Conservation (phyloP, 2,329 filamentous ascomycete genomes). For the Calonectria naviculata region DNA sequence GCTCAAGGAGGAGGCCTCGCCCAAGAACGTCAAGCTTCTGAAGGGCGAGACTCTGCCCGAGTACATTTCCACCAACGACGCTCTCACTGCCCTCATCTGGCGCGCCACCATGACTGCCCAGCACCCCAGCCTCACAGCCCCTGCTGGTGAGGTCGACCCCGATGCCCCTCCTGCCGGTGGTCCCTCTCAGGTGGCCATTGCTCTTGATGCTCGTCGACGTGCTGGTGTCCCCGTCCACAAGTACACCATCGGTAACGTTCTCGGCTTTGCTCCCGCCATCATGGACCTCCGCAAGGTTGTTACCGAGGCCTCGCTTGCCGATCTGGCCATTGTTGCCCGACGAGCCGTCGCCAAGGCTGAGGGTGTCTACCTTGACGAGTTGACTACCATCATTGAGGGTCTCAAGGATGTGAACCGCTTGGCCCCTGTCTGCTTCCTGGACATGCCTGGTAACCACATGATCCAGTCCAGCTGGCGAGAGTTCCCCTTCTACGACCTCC, state of each 20-base stretch:
- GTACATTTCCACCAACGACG: slow-evolving; percentile 23
- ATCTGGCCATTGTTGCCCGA: slow-evolving; percentile 19
- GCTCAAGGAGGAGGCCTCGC: slow-evolving; percentile 20
- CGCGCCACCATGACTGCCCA: slow-evolving; percentile 22
- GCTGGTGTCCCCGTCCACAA: slow-evolving; percentile 18
- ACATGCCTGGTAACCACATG: slow-evolving; percentile 26
- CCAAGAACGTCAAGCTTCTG: slow-evolving; percentile 19
- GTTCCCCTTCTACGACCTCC: slow-evolving; percentile 24
- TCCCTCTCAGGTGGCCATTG: slow-evolving; percentile 17
- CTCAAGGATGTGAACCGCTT: slow-evolving; percentile 18
- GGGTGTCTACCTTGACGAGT: slow-evolving; percentile 11
- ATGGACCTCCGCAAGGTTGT: slow-evolving; percentile 19
- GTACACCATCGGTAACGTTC: slow-evolving; percentile 23
- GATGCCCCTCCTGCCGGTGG: slow-evolving; percentile 5
- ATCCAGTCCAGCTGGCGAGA: slow-evolving; percentile 22
- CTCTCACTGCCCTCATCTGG: slow-evolving; percentile 25
- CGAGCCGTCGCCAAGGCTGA: slow-evolving; percentile 15
- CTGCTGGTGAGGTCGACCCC: neutral
- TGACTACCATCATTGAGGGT: slow-evolving; percentile 16
- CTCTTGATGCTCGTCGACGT: slow-evolving; percentile 22
- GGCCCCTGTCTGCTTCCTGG: slow-evolving; percentile 17
- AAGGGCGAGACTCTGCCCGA: slow-evolving; percentile 16
- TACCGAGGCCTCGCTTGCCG: slow-evolving; percentile 21
- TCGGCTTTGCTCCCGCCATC: slow-evolving; percentile 22
- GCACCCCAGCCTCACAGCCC: slow-evolving; percentile 4